Conservation (phyloP, 2,329 filamentous ascomycete species). For the Aspergillus quadrilineatus region DNA sequence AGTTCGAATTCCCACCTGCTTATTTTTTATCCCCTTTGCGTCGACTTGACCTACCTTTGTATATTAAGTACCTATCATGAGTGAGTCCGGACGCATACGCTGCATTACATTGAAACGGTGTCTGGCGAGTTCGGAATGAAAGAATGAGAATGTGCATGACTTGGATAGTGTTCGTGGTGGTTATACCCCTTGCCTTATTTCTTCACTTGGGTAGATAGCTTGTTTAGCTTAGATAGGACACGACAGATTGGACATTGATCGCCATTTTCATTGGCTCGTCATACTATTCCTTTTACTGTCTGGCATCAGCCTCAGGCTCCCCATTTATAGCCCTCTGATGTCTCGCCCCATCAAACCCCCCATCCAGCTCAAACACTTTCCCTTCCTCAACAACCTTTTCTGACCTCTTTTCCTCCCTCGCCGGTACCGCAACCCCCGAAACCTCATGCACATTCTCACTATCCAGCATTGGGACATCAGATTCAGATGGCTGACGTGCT, state of each 20-base stretch:
- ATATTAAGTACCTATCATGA: conserved; percentile 4
- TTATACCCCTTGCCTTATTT: conserved; percentile 4
- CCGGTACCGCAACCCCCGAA: conserved; percentile 12
- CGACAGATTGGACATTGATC: not conserved
- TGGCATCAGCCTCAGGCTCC: not conserved
- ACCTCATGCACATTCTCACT: conserved; percentile 25
- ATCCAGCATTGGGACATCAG: conserved; percentile 26
- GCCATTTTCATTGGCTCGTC: not conserved
- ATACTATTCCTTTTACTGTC: no score
- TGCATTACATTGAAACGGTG: conserved; percentile 4
- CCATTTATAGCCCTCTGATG: conserved; percentile 23
- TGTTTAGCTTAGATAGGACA: not conserved
- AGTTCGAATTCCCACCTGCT: not conserved
- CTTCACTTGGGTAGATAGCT: not conserved
- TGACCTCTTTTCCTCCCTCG: not conserved
- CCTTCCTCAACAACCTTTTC: not conserved
- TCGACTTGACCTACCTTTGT: conserved; percentile 1
- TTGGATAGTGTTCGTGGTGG: not conserved
- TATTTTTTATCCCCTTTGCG: not conserved
- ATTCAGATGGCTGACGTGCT: conserved; percentile 12
- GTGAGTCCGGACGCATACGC: conserved; percentile 1
- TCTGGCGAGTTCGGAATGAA: conserved; percentile 5
- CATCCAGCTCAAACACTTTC: conserved; percentile 24
- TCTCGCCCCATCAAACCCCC: conserved; percentile 15
- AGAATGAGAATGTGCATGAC: conserved; percentile 11